These are phyloP conservation scores for Nymphaea thermarum DNA, from an alignment of 164 flowering plant species.

Conservation along the genomic window DNA sequence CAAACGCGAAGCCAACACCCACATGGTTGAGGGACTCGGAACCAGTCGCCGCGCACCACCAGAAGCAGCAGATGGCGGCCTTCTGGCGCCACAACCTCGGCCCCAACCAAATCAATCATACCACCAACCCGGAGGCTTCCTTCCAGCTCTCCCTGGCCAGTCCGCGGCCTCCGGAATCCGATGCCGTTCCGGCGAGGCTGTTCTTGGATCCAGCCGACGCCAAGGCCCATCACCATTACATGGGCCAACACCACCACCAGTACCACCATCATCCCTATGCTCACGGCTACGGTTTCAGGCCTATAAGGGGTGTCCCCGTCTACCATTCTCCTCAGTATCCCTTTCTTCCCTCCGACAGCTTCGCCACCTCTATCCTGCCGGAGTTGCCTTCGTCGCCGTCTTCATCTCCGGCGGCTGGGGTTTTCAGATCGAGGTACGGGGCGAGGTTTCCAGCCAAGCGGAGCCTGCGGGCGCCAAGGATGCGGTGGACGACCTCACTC, in stretches of 20 bases:
- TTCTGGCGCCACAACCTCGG: conserved; percentile 68
- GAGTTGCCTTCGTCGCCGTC: conserved; percentile 8
- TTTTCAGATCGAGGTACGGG: conserved; percentile 58
- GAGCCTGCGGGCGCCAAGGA: conserved; percentile 84
- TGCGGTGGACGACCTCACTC: conserved; percentile 95
- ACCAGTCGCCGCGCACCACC: conserved; percentile 26
- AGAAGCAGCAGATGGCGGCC: conserved; percentile 34
- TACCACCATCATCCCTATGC: conserved; percentile 19
- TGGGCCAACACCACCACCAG: conserved; percentile 9
- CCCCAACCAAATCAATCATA: conserved; percentile 24
- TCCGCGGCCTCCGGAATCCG: conserved; percentile 24
- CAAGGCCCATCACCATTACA: conserved; percentile 9
- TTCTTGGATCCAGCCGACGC: neutral
- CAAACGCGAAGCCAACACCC: conserved; percentile 49
- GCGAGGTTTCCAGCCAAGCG: conserved; percentile 69
- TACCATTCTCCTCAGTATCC: conserved; percentile 49
- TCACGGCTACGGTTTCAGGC: conserved; percentile 44
- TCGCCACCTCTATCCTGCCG: conserved; percentile 5
- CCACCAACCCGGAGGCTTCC: conserved; percentile 15
- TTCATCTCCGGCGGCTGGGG: conserved; percentile 22
- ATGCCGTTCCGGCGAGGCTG: neutral
- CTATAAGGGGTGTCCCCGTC: conserved; percentile 85
- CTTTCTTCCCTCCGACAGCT: conserved; percentile 14
- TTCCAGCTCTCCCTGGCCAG: conserved; percentile 56
- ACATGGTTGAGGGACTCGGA: conserved; percentile 26